Base-by-base conservation (phyloP, 768 basidiomycete genomes). In the Suillus variegatus region DNA sequence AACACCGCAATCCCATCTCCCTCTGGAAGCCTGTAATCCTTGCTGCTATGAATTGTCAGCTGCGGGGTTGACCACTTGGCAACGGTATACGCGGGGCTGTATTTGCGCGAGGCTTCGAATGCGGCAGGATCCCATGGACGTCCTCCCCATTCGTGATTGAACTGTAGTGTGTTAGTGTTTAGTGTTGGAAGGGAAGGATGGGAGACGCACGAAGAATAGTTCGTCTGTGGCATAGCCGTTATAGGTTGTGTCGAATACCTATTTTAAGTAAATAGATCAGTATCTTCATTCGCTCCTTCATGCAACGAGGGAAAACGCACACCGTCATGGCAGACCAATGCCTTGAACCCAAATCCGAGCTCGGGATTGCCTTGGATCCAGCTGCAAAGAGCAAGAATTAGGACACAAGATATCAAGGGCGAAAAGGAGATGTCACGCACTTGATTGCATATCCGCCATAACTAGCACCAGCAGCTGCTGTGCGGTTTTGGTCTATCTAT, bases 331-430 rank as follows among this genome's bases (percentile, higher is more conserved):
- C 89, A 90, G 14, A 96, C 86, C 51, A 98, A 82, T 5, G 94
- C 94, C 79, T 96, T 97, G 83, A 99, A 97, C 25, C 85, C 85
- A 73, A 95, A 94, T 4, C 85, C 89, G 67, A 83, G 93, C 70
- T 97, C 94, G 12, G 93, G 92, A 73, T 97, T 93, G 0, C 95
- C 94, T 78, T 97, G 93, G 62, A 97, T 95, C 94, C 94, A 97
- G 75, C 95, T 97, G 56, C 36, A 61, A 63, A 64, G 10, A 47
- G 2, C 61, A 57, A 38, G 20, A 16, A 63, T 66, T 20, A 64
- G 62, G 8, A 67, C 20, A 7, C 63, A 44, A 69, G 51, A 65
- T n/a, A 8, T n/a, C 10, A 14, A 51, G 49, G 28, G 28, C 36
- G 35, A 60, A 55, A 55, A 12, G 25, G 16, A 36, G 57, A n/a